Base-by-base conservation (phyloP, 306 rosid genomes). In the Inga laurina region DNA sequence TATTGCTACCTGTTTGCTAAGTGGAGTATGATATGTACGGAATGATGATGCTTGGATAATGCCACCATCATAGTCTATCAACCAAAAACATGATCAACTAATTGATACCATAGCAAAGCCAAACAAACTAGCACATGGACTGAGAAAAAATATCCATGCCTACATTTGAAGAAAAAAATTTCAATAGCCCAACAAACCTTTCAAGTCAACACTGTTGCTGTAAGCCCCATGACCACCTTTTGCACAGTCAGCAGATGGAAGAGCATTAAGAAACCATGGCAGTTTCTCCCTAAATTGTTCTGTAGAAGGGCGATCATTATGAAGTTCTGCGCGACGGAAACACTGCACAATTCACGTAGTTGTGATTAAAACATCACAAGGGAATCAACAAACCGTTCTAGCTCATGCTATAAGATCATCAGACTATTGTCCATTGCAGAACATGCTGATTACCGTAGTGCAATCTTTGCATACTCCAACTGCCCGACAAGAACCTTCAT, bases 201-300 rank as follows among this genome's bases (percentile, higher is more conserved):
- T 85, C 77, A 96, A 87, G 76, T 96, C 97, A 82, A 96, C 95
- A 86, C 99, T 96, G 88, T 88, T 94, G 81, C 97, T 91, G 88
- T 92, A 96, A 68, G 98, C 99, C 84, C 99, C 99, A 62, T 94
- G 99, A 88, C 99, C 99, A 76, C 99, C 99, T 90, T 96, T 96
- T 71, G 99, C 98, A 91, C 99, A 96, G 74, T 93, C 99, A 67
- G 97, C 94, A 85, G 98, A 96, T 67, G 99, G 99, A 39, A 96
- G 88, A 88, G 99, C 93, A 86, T 85, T 81, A 43, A 96, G 97
- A 85, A 96, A 94, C 99, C 99, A 96, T 13, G 99, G 98, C 74
- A 96, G 87, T 88, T 96, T 96, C 81, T 92, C 98, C 88, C 79
- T 87, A 83, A 96, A 96, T 77, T 96, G 98, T 72, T 79, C 12